phyloP scores from a whole-genome alignment of 139 green algal genomes.

The Microglena sp. region DNA sequence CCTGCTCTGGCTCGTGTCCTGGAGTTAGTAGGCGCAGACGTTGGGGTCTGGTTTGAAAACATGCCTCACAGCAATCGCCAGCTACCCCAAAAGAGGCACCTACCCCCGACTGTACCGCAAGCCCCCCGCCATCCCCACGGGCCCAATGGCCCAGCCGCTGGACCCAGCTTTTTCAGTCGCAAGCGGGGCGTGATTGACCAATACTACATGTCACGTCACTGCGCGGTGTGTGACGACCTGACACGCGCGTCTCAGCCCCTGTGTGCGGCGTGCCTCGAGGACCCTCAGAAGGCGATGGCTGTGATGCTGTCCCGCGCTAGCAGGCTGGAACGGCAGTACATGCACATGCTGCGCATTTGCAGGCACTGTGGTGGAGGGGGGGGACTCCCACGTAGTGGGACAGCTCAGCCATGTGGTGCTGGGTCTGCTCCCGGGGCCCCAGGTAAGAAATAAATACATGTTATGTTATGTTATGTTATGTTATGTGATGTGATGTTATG shows the following conservation, averaged over 20 bases:
- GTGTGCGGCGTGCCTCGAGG: conserved; percentile 47
- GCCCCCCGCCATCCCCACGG: background rate
- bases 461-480: too few species aligned
- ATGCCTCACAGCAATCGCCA: conserved; percentile 62
- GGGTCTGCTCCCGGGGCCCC: background rate
- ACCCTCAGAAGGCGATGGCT: conserved; percentile 33
- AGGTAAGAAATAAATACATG: too few species aligned
- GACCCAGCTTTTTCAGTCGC: background rate
- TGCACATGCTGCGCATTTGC: conserved; percentile 60
- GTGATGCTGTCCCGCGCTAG: conserved; percentile 29
- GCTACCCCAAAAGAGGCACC: conserved; percentile 75
- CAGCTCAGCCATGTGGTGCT: background rate
- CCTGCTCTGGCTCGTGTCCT: conserved; percentile 82
- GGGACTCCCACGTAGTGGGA: background rate
- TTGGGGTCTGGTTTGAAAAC: conserved; percentile 70
- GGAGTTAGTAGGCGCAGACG: conserved; percentile 68
- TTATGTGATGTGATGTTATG: too few species aligned
- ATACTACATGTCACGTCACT: conserved; percentile 90
- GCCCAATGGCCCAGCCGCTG: background rate
- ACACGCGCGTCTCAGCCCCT: conserved; percentile 56
- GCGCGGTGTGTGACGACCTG: conserved; percentile 77
- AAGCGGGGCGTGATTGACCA: conserved; percentile 51
- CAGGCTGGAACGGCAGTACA: conserved; percentile 50
- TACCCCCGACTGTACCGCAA: background rate
- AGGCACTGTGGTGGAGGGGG: conserved; percentile 67